Base-by-base conservation (phyloP, 169 alveolate species). In the Eimeria acervulina region DNA sequence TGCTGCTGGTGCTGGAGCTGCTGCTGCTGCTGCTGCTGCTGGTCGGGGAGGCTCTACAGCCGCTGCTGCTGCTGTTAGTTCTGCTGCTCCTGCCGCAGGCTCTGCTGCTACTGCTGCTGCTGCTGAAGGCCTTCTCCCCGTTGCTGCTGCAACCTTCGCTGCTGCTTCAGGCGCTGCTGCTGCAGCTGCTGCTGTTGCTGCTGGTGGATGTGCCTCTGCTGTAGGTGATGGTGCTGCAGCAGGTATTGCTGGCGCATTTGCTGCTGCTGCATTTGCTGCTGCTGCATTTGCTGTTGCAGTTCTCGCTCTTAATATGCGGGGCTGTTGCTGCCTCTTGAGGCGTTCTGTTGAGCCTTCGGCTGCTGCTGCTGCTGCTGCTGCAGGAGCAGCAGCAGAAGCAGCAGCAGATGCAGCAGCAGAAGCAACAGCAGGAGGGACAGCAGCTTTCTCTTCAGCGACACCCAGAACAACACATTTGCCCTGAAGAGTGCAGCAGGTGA, bases 21-120 rank as follows among this genome's bases (percentile, higher is more conserved):
- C 66, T 55, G 66, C 66, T 55, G n/a, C 66, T 55, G 66, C 26
- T 55, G 66, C 66, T 55, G 66, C 66, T 55, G 66, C 66, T 55
- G 66, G n/a, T 55, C 17, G 5, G 55, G 12, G 55, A 47, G 55
- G 55, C 15, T 10, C 66, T 55, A 23, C 66, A 8, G 5, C 80
- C 15, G 66, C 66, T 55, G 66, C 66, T 55, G 5, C 80, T 68
- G 42, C 80, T n/a, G 42, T 33, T 28, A 40, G 28, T 68, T 5
- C 80, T n/a, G 42, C 3, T 28, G 42, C 80, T 28, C 80, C 12
- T 10, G 80, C 36, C 12, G 80, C 80, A 2, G 80, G 59, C 17
- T 2, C 59, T 76, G 55, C 59, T 33, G 59, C 55, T 76, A 38
- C 51, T 13, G 55, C 61, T 76, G 59, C 55, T 15, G 55, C 8